These are phyloP conservation scores for Chaetomium tenue DNA, from an alignment of 495 filamentous ascomycete genomes.

Conservation along the genomic window DNA sequence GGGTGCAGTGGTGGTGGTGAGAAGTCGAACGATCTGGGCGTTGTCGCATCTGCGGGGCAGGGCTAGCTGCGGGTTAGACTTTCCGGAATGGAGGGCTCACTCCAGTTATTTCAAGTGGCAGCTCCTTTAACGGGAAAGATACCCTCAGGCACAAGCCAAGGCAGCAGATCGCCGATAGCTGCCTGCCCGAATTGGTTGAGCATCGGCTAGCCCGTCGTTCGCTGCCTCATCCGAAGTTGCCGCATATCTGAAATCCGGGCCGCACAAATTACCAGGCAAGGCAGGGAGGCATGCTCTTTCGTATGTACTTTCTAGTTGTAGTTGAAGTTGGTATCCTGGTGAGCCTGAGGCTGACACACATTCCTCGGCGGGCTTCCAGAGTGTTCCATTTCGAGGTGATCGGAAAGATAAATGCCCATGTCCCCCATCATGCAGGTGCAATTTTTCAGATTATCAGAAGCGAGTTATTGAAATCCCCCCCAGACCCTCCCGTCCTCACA, in stretches of 20 bases:
- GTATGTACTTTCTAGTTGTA: too few relatives aligned
- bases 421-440: not conserved
- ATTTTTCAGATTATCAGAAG: not conserved
- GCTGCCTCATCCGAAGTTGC: conserved; percentile 15
- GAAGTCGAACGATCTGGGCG: conserved; percentile 5
- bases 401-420: not conserved
- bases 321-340: not conserved
- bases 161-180: not conserved
- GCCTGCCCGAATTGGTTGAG: conserved; percentile 1
- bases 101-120: not conserved
- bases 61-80: not conserved
- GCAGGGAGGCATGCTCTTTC: too few relatives aligned
- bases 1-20: conserved; percentile 15
- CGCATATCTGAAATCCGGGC: not conserved
- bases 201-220: conserved; percentile 1
- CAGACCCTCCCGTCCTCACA: too few relatives aligned
- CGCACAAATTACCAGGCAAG: too few relatives aligned
- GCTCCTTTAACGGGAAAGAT: not conserved
- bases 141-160: not conserved
- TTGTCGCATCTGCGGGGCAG: not conserved
- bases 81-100: not conserved
- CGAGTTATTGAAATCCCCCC: not conserved
- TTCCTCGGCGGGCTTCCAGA: conserved; percentile 9
- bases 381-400: conserved; percentile 11
- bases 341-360: conserved; percentile 8